Base-by-base conservation (phyloP, 2,329 filamentous ascomycete species). In the Colletotrichum phormii region DNA sequence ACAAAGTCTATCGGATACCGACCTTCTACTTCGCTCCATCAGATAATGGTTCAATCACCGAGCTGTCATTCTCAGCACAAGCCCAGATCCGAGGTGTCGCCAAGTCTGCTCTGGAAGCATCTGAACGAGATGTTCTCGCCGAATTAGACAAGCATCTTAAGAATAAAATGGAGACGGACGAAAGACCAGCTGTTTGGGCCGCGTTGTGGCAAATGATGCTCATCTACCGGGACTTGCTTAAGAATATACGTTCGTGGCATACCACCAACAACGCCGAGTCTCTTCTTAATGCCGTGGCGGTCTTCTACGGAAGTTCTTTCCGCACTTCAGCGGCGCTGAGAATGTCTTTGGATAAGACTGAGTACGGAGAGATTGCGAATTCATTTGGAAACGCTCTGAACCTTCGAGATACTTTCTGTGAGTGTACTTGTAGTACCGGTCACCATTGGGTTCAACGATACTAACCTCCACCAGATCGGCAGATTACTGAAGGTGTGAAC, bases 171-270 rank as follows among this genome's bases (percentile, higher is more conserved):
- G 53, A 58, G 4, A 73, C 78, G 1, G 77, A 83, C 15, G 84
- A 85, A 64, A 82, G 81, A 61, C 77, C 87, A 70, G 82, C 83
- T n/a, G 76, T 88, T 26, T 88, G 86, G 85, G 84, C 82, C 18
- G 84, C 83, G 76, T 77, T 87, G 77, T 88, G 87, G 86, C 84
- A 87, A 73, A 77, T 87, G 68, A 84, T 88, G 55, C 80, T 88
- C 53, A 83, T 87, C 75, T 87, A 88, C 73, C 82, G 83, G 26
- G 84, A 87, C 65, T 77, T 87, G 59, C 78, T 82, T 68, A 71
- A 75, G 37, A 35, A 18, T n/a, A 11, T 37, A 26, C 33, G 24
- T 54, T 46, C 55, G 29, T 26, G 54, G 9, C 57, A 37, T 37
- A 37, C 35, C 35, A 11, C 35, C 35, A 37, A 37, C 11, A 37